phyloP scores from a whole-genome alignment of 495 filamentous ascomycete genomes.

The Aspergillus incahuasiensis region DNA sequence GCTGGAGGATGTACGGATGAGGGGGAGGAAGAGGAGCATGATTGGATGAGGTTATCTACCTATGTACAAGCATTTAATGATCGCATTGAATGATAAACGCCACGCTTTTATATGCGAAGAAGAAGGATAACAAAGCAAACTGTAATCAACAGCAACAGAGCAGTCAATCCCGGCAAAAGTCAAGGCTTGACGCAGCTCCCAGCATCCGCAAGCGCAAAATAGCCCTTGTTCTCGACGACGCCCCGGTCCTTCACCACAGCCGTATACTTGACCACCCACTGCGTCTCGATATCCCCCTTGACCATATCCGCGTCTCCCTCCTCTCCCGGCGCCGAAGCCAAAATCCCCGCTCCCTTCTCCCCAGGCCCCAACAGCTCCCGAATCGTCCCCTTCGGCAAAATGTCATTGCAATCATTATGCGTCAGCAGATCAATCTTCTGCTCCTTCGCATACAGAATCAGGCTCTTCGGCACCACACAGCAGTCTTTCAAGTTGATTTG shows the following conservation, averaged over 20 bases:
- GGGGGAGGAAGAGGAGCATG: constrained; percentile 98
- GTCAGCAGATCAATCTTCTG: constrained; percentile 84
- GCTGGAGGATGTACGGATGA: constrained; percentile 89
- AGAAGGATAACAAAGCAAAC: background rate
- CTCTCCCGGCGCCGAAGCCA: constrained; percentile 48
- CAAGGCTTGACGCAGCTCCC: constrained; percentile 36
- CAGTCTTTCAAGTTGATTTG: constrained; percentile 98
- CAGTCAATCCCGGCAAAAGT: background rate
- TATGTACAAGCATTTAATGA: constrained; percentile 1
- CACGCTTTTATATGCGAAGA: constrained; percentile 9
- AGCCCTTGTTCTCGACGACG: constrained; percentile 97
- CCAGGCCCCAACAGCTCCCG: constrained; percentile 71
- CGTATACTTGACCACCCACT: constrained; percentile 98
- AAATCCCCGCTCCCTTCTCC: constrained; percentile 60
- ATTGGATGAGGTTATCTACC: constrained; percentile 53
- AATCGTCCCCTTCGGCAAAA: constrained; percentile 78
- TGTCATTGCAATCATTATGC: constrained; percentile 90
- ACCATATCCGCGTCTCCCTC: constrained; percentile 36
- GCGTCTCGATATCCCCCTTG: constrained; percentile 71
- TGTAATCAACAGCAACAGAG: background rate
- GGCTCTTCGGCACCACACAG: constrained; percentile 87
- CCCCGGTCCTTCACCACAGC: constrained; percentile 95
- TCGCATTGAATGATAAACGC: constrained; percentile 5
- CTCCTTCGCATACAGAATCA: constrained; percentile 79
- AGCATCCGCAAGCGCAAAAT: constrained; percentile 81